These are phyloP conservation scores for Colletotrichum euphorbiae DNA, from an alignment of 2,329 filamentous ascomycete genomes.

Conservation along the genomic window DNA sequence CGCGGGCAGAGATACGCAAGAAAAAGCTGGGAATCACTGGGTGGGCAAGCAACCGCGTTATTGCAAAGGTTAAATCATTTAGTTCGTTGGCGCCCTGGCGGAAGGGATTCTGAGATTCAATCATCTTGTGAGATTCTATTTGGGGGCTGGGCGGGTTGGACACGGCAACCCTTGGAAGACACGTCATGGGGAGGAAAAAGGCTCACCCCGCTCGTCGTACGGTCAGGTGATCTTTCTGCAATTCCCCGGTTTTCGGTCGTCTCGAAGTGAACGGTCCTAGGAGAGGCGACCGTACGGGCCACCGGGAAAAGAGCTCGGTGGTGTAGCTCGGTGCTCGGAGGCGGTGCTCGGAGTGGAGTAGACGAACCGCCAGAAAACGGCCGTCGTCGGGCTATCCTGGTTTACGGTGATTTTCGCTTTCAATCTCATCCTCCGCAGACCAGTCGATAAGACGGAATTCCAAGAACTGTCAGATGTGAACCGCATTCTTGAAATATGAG, in stretches of 20 bases:
- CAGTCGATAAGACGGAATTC: not conserved
- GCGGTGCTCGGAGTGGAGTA: not conserved
- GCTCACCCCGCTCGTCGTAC: not conserved
- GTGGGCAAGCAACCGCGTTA: conserved; percentile 1
- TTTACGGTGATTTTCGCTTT: not conserved
- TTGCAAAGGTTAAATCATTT: conserved; percentile 11
- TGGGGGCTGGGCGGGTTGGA: not conserved
- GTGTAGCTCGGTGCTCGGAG: conserved; percentile 7
- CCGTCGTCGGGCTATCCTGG: not conserved
- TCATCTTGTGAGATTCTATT: not conserved
- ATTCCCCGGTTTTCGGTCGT: not conserved
- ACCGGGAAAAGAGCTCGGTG: not conserved
- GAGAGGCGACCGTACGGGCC: too few relatives aligned
- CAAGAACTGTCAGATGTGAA: not conserved
- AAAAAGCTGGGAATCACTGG: not conserved
- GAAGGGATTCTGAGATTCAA: too few relatives aligned
- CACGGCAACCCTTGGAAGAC: not conserved
- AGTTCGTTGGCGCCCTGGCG: not conserved
- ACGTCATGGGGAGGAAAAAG: not conserved
- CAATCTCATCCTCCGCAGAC: not conserved
- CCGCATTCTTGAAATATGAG: conserved; percentile 2
- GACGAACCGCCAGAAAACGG: not conserved
- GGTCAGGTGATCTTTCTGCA: conserved; percentile 12
- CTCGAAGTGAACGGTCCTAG: too few relatives aligned
- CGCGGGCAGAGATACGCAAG: not conserved